A percentile compares a stretch with the other conserved stretches of the same genome.
phyloP scores from a whole-genome alignment of 768 basidiomycete species.

The Guyanaporus albipodus region DNA sequence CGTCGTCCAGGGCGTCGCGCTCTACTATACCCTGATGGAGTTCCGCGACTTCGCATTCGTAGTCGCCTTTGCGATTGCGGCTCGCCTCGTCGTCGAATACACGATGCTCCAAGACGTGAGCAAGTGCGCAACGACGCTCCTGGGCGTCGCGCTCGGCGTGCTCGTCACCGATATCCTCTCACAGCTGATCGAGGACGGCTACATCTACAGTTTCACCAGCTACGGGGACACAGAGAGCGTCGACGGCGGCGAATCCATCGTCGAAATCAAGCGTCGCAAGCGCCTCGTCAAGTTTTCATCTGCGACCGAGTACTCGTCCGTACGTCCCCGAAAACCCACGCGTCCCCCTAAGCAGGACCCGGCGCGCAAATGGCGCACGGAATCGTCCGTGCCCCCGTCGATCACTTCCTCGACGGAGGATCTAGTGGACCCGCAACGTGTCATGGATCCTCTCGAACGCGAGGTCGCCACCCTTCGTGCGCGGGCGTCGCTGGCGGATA shows the following conservation, averaged over 20 bases:
- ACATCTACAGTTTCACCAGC: constrained; percentile 27
- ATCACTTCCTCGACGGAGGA: constrained; percentile 66
- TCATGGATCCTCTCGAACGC: constrained; percentile 63
- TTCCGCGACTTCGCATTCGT: constrained; percentile 50
- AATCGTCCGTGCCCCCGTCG: constrained; percentile 44
- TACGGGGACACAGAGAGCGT: constrained; percentile 19
- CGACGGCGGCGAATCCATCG: constrained; percentile 9
- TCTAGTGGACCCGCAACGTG: constrained; percentile 52
- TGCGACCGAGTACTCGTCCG: constrained; percentile 33
- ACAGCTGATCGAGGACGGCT: constrained; percentile 54
- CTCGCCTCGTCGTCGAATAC: constrained; percentile 65
- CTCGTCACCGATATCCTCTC: constrained; percentile 69
- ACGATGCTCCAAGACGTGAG: constrained; percentile 47
- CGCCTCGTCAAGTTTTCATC: constrained; percentile 47
- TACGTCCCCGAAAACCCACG: constrained; percentile 18
- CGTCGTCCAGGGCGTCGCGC: constrained; percentile 70
- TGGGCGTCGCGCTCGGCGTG: constrained; percentile 67
- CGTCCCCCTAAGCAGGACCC: constrained; percentile 30
- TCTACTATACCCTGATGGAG: constrained; percentile 62
- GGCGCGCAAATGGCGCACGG: constrained; percentile 32
- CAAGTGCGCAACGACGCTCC: constrained; percentile 54
- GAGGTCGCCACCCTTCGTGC: constrained; percentile 74
- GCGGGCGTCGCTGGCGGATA: constrained; percentile 77
- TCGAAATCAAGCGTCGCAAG: constrained; percentile 31
- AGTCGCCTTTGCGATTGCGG: constrained; percentile 53